Base-by-base conservation (phyloP, 495 filamentous ascomycete species). In the Xylaria curta region DNA sequence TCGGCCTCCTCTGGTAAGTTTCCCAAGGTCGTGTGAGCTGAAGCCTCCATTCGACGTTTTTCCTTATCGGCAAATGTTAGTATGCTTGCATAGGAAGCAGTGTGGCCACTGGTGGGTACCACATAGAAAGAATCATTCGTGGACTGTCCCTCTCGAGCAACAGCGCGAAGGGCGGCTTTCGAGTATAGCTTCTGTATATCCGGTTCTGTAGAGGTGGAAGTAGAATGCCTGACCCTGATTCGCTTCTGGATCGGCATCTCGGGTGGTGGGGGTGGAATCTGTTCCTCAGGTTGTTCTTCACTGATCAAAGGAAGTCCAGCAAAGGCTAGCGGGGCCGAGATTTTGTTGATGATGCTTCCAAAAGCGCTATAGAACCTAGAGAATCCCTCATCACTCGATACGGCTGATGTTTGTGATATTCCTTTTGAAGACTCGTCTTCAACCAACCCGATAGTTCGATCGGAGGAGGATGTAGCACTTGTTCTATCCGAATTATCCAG, bases 281-380 rank as follows among this genome's bases (percentile, higher is more conserved):
- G 63, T 12, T 75, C 75, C 6, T 74, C 70, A 12, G 77, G 42
- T 9, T 85, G 71, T 58, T 89, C 87, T 21, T 93, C 89, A 12
- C 83, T 78, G 36, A 84, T 81, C 17, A 99, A 81, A 2, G 97
- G 96, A 4, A 99, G 89, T 3, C 95, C 94, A 15, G 95, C 92
- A 80, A 97, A 98, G 15, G 94, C 95, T 8, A 99, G 85, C 15
- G 94, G 94, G 0, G 94, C 93, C 6, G 95, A 97, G 3, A 99
- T 87, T 62, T 88, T 82, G 63, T 91, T 93, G 75, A 98, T 91
- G 28, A 98, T 86, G 49, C 85, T 90, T 64, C 94, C 94, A 76
- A 98, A 94, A 21, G 92, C 93, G 66, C 87, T 93, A 81, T 97
- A 99, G 76, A 98, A 99, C 66, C 89, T 87, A 42, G 93, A 89